phyloP scores from a whole-genome alignment of 2,329 filamentous ascomycete species.

The Clarireedia paspali region DNA sequence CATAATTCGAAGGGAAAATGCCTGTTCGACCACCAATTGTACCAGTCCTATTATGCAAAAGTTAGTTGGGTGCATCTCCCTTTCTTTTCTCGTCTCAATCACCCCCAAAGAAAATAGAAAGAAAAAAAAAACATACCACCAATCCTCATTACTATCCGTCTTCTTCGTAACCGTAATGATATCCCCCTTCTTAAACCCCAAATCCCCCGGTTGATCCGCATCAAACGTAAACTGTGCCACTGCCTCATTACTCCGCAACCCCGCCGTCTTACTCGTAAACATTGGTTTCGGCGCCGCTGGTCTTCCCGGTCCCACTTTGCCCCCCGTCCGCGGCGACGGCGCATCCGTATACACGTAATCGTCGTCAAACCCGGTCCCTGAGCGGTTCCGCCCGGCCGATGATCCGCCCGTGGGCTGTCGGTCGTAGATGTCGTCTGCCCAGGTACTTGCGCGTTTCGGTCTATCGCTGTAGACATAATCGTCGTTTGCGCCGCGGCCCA shows the following conservation, averaged over 20 bases:
- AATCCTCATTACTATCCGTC: conserved; percentile 89
- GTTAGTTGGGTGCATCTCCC: neutral
- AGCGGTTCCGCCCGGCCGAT: conserved; percentile 32
- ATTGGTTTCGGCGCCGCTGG: conserved; percentile 87
- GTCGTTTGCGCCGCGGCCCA: conserved; percentile 32
- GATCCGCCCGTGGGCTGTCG: conserved; percentile 35
- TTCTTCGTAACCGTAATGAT: conserved; percentile 91
- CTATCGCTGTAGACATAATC: conserved; percentile 45
- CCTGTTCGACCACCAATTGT: conserved; percentile 77
- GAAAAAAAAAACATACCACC: conserved; percentile 60
- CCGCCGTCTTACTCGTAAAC: conserved; percentile 53
- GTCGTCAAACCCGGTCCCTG: conserved; percentile 36
- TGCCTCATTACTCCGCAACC: conserved; percentile 67
- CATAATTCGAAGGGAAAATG: conserved; percentile 84
- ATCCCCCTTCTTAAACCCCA: conserved; percentile 96
- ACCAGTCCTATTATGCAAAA: conserved; percentile 58
- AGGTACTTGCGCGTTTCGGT: conserved; percentile 59
- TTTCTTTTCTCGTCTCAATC: too few species aligned
- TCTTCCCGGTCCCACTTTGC: conserved; percentile 53
- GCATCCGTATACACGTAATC: conserved; percentile 49
- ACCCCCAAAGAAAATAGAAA: neutral
- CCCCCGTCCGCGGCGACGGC: conserved; percentile 31
- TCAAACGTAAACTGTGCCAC: conserved; percentile 92
- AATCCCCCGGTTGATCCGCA: conserved; percentile 82
- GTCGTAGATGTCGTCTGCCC: conserved; percentile 72